Evolutionary conservation across 129 eudicot genomes (phyloP), one percentile per base, ranked within the genome.

Genomic region (Tagetes patula): DNA sequence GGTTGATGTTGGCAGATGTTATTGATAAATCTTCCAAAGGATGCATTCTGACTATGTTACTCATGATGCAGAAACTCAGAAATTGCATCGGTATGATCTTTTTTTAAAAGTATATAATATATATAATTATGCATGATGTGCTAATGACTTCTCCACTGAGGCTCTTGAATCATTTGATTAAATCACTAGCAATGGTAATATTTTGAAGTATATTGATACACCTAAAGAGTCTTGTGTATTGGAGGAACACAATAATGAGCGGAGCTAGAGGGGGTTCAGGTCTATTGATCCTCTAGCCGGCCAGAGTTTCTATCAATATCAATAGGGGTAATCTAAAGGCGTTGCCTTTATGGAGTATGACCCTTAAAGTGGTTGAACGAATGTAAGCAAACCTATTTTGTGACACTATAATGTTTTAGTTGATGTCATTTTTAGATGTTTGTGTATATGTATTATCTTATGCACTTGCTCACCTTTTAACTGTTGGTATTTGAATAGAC

Each of bases 91-190:
- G 99, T 90, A 88, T 64, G 77, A 43, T 6, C 12, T 0, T 0
- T 41, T 49, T 56, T 65, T 60, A 61, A 9, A 38, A 8, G 20
- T 38, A 2, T 70, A 33, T 70, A 27, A 8, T 38, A n/a, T 33
- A 20, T 20, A 31, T 5, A 50, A 20, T 20, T 20, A 20, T 20
- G 27, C 27, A 20, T 20, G 27, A 20, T 20, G 27, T 20, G 27
- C 27, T 20, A 20, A 20, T 20, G 27, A 20, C 27, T 20, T 20
- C 27, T 20, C 27, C 27, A 20, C 27, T 20, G 27, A 94, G 85
- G 98, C 98, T 69, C 83, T 94, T 8, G 96, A 94, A 81, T 94
- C 98, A 59, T 94, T 94, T 76, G 97, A 90, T 66, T 94, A 94
- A 85, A 94, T 94, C 41, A 86, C 98, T 9, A 75, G 67, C 49